Conservation (phyloP, 2,329 filamentous ascomycete species). For the Claviceps sorghi region DNA sequence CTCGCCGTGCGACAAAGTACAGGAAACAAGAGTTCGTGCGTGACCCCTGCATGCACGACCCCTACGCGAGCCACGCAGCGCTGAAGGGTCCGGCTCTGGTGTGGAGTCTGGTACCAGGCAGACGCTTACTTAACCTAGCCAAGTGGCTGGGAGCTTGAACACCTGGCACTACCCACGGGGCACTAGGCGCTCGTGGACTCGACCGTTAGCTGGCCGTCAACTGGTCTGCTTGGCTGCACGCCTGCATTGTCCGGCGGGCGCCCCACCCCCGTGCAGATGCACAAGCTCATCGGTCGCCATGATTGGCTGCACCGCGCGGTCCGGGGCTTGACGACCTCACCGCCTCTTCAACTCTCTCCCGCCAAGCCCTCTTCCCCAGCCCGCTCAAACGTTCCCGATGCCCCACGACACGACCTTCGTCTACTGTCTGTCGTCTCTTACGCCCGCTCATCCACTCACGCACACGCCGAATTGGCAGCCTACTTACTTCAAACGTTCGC, state of each 20-base stretch:
- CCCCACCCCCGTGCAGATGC: slow-evolving; percentile 16
- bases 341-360: slow-evolving; percentile 21
- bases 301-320: slow-evolving; percentile 21
- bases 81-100: neutral
- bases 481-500: slow-evolving; percentile 6
- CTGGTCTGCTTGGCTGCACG: neutral
- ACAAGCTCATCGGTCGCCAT: slow-evolving; percentile 15
- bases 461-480: slow-evolving; percentile 1
- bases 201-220: neutral
- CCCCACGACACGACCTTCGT: slow-evolving; percentile 1
- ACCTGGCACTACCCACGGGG: neutral
- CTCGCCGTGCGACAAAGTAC: neutral
- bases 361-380: slow-evolving; percentile 6
- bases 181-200: neutral
- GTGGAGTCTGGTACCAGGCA: neutral
- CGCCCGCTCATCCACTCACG: neutral
- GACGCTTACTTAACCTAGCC: too few relatives aligned
- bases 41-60: neutral
- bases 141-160: slow-evolving; percentile 6
- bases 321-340: slow-evolving; percentile 22
- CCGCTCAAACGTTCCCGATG: slow-evolving; percentile 4
- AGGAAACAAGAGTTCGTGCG: neutral
- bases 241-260: slow-evolving; percentile 12
- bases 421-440: neutral
- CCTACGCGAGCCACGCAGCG: neutral